Evolutionary conservation across 352 stramenopile species (phyloP).

Genomic region (Phytophthora podocarpi): DNA sequence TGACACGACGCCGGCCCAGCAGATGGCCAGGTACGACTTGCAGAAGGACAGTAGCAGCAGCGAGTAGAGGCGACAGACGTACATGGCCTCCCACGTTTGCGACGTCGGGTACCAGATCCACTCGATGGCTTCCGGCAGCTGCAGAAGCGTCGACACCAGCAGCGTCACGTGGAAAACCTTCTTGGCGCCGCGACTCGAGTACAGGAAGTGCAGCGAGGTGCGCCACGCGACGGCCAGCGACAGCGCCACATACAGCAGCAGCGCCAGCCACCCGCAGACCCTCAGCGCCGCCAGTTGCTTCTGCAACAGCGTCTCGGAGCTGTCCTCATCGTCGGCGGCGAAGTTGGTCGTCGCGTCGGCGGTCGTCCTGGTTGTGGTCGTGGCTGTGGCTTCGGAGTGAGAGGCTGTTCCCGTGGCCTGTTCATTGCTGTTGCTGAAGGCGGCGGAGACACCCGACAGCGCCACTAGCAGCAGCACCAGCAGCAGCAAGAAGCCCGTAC

Average conservation of each 20-base stretch:
- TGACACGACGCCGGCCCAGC: conserved; percentile 82
- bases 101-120: conserved; percentile 67
- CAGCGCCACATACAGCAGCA: conserved; percentile 70
- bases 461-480: conserved; percentile 10
- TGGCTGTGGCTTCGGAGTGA: background rate
- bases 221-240: conserved; percentile 67
- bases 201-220: conserved; percentile 60
- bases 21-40: conserved; percentile 84
- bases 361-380: background rate
- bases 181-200: conserved; percentile 59
- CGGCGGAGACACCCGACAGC: conserved; percentile 2
- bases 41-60: conserved; percentile 76
- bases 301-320: conserved; percentile 18
- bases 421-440: conserved; percentile 7
- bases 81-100: conserved; percentile 68
- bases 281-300: conserved; percentile 51
- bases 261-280: conserved; percentile 62
- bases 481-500: background rate
- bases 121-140: conserved; percentile 63
- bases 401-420: background rate
- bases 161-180: conserved; percentile 78
- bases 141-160: conserved; percentile 64
- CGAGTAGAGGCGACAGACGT: conserved; percentile 67
- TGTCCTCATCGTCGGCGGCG: conserved; percentile 9
- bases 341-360: conserved; percentile 9